phyloP scores from a whole-genome alignment of 2,329 filamentous ascomycete genomes.

The Hymenoscyphus occultus region DNA sequence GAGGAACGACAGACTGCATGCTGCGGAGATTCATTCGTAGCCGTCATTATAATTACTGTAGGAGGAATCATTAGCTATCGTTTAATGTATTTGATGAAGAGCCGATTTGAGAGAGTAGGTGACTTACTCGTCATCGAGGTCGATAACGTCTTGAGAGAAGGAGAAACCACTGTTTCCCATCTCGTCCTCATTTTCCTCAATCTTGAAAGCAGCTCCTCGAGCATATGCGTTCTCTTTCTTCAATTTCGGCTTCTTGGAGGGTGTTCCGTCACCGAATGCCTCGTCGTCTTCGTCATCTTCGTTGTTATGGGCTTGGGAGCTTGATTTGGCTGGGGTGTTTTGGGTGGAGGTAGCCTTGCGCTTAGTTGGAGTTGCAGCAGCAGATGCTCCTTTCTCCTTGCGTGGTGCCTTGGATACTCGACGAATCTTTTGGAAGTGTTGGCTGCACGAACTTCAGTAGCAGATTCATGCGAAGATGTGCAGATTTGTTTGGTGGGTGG shows the following conservation, averaged over 20 bases:
- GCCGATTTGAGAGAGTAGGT: neutral
- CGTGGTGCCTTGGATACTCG: conserved; percentile 18
- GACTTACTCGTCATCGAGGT: conserved; percentile 26
- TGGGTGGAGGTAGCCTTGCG: conserved; percentile 8
- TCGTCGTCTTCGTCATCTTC: conserved; percentile 18
- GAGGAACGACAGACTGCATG: neutral
- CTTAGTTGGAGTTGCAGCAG: neutral
- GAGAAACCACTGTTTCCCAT: neutral
- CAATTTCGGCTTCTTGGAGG: conserved; percentile 20
- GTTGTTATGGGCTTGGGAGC: neutral
- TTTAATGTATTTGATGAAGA: neutral
- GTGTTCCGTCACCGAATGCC: conserved; percentile 2
- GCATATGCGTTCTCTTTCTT: conserved; percentile 16
- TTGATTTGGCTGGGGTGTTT: neutral
- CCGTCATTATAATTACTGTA: neutral
- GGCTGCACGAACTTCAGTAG: conserved; percentile 22
- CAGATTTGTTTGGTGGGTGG: neutral
- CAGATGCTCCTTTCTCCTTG: neutral
- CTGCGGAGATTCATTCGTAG: neutral
- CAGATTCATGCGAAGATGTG: neutral
- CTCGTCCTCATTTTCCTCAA: conserved; percentile 14
- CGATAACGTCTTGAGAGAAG: conserved; percentile 4
- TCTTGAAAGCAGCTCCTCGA: conserved; percentile 20
- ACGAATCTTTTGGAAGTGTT: conserved; percentile 36
- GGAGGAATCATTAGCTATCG: neutral